Evolutionary conservation across 1,139 yeast genomes (phyloP), one percentile per base, ranked within the genome.

Genomic region (Protomyces lactucae-debilis): DNA sequence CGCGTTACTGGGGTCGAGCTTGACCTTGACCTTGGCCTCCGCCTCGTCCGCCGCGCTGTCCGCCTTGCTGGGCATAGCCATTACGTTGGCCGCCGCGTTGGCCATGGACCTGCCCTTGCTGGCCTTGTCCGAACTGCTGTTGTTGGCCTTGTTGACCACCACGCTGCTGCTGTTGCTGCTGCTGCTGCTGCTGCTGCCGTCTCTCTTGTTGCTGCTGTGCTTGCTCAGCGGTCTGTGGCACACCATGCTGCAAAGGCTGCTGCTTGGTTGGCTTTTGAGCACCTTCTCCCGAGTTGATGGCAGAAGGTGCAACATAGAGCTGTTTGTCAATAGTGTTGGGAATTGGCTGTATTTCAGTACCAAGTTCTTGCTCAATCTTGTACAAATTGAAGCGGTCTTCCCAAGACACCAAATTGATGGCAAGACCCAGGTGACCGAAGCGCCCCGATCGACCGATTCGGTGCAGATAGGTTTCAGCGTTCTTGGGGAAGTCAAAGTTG

Each of bases 381-480:
- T 91, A 93, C 73, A 93, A 82, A 73, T 88, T 89, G 78, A 88
- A 91, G 23, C 68, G 85, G 75, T 95, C 99, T 73, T 91, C 87
- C 97, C 98, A 93, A 76, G 92, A 89, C 80, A 93, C 91, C 73
- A 93, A 84, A 77, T 93, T 95, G 74, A 93, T 92, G 53, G 99
- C 99, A 75, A 93, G 83, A 81, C 99, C 99, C 74, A 92, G 84
- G 76, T 95, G 99, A 71, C 99, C 99, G 75, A 91, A 93, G 82
- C 99, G 88, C 71, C 99, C 99, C 2, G 97, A 91, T 81, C 99
- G 92, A 81, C 99, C 98, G 73, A 93, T 95, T 83, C 99, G 88
- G 78, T 93, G 99, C 72, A 93, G 83, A 76, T 93, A 93, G 53
- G 98, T 93, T 77, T 93, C 99, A 10, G 98, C 97, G 66, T 89